Evolutionary conservation across 2,329 filamentous ascomycete genomes (phyloP).

Genomic region (Alternaria sp.): DNA sequence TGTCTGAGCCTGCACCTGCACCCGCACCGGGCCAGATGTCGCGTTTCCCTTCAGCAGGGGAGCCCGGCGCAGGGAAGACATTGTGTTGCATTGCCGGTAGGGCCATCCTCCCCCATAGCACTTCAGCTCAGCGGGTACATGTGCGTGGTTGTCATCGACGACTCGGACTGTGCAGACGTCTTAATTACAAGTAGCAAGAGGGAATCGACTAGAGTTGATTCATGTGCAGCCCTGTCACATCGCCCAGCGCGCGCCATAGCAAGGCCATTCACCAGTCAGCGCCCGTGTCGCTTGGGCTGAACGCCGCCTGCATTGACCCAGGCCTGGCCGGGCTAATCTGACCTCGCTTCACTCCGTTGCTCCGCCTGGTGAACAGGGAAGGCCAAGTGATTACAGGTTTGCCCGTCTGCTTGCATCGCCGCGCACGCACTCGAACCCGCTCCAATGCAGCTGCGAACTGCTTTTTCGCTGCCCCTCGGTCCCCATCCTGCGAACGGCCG

Average conservation of each 20-base stretch:
- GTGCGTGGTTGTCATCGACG: slow-evolving; percentile 18
- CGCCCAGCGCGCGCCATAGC: slow-evolving; percentile 26
- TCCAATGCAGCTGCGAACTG: neutral
- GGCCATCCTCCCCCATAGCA: slow-evolving; percentile 46
- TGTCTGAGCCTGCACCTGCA: slow-evolving; percentile 29
- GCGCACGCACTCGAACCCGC: neutral
- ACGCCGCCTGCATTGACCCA: slow-evolving; percentile 8
- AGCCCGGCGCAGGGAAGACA: slow-evolving; percentile 34
- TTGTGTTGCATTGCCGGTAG: slow-evolving; percentile 42
- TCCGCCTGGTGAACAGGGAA: slow-evolving; percentile 1
- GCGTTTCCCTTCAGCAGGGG: slow-evolving; percentile 35
- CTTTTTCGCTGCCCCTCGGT: neutral
- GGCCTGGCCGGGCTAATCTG: slow-evolving; percentile 3
- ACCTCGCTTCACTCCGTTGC: slow-evolving; percentile 11
- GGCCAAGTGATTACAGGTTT: neutral
- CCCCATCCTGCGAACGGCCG: neutral
- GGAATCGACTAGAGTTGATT: slow-evolving; percentile 22
- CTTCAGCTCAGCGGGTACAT: slow-evolving; percentile 24
- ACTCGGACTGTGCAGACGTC: slow-evolving; percentile 36
- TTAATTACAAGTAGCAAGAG: slow-evolving; percentile 29
- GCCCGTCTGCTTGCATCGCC: neutral
- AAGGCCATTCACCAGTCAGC: slow-evolving; percentile 33
- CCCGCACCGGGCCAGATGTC: slow-evolving; percentile 27
- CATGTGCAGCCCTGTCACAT: slow-evolving; percentile 32
- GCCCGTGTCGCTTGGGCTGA: slow-evolving; percentile 9